Conservation (phyloP, 139 green algal genomes). For the Chara braunii region DNA sequence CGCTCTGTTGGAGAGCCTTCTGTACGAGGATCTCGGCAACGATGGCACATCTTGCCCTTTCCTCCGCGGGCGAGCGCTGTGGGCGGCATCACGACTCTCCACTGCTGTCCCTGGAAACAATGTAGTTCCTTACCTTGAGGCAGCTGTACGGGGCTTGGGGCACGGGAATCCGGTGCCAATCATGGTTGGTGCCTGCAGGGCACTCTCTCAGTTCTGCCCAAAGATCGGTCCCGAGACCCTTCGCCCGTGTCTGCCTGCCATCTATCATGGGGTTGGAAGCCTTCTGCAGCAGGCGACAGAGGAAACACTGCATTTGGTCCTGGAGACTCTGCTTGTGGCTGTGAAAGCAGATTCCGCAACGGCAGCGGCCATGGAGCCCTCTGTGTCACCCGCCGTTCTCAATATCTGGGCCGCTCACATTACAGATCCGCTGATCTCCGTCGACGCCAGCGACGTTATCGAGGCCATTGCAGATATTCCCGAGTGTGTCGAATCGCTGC, state of each 20-base stretch:
- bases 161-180: constrained; percentile 13
- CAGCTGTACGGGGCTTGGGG: neutral
- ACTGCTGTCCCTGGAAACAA: neutral
- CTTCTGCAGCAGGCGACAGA: constrained; percentile 46
- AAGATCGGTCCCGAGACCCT: neutral
- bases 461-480: constrained; percentile 41
- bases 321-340: constrained; percentile 54
- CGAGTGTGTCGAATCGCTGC: constrained; percentile 31
- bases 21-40: neutral
- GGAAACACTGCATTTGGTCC: constrained; percentile 63
- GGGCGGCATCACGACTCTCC: neutral
- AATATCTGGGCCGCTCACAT: constrained; percentile 53
- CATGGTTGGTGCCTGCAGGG: constrained; percentile 35
- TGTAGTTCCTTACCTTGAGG: neutral
- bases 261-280: constrained; percentile 37
- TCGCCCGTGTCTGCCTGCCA: constrained; percentile 4
- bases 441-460: constrained; percentile 53
- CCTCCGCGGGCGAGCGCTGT: neutral
- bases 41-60: neutral
- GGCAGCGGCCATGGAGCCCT: constrained; percentile 36
- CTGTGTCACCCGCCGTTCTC: constrained; percentile 44
- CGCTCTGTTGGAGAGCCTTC: neutral
- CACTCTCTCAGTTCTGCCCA: constrained; percentile 7
- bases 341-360: constrained; percentile 23
- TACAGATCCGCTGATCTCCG: constrained; percentile 58